A percentile compares a stretch with the other conserved stretches of the same genome.
phyloP scores from a whole-genome alignment of 176 grass and related monocot genomes.

The Melocanna baccifera region DNA sequence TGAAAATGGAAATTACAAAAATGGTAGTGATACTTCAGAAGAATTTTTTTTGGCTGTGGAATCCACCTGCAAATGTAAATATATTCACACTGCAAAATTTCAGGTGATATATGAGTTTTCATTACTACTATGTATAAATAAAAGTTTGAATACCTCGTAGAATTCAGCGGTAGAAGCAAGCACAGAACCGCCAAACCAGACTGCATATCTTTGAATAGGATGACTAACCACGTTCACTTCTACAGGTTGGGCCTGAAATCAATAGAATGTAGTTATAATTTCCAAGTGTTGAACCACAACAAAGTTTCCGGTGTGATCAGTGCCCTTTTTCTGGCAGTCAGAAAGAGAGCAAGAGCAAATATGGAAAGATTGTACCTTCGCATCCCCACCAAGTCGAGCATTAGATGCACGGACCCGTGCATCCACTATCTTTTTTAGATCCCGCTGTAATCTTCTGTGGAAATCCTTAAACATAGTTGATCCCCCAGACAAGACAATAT shows the following conservation, averaged over 20 bases:
- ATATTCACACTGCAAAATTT: background rate
- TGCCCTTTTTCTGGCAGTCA: background rate
- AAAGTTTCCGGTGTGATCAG: background rate
- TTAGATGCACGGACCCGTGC: conserved; percentile 57
- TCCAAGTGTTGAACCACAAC: background rate
- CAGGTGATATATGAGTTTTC: conserved; percentile 2
- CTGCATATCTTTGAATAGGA: conserved; percentile 94
- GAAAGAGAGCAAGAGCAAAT: conserved; percentile 22
- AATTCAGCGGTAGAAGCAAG: conserved; percentile 97
- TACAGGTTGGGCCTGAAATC: conserved; percentile 73
- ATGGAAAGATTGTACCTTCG: conserved; percentile 51
- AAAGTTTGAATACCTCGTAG: conserved; percentile 69
- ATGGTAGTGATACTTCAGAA: background rate
- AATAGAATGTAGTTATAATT: conserved; percentile 15
- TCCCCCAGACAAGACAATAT: conserved; percentile 92
- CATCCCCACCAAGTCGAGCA: conserved; percentile 51
- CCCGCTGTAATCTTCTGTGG: conserved; percentile 91
- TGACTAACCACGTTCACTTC: conserved; percentile 95
- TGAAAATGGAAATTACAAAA: background rate
- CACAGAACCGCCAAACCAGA: conserved; percentile 98
- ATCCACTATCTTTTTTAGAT: conserved; percentile 98
- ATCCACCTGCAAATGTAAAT: background rate
- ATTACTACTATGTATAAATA: background rate
- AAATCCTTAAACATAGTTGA: conserved; percentile 99
- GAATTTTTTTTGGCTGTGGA: background rate